These are phyloP conservation scores for Fraxinus velutina DNA, from an alignment of 305 asterid genomes.

Conservation along the genomic window DNA sequence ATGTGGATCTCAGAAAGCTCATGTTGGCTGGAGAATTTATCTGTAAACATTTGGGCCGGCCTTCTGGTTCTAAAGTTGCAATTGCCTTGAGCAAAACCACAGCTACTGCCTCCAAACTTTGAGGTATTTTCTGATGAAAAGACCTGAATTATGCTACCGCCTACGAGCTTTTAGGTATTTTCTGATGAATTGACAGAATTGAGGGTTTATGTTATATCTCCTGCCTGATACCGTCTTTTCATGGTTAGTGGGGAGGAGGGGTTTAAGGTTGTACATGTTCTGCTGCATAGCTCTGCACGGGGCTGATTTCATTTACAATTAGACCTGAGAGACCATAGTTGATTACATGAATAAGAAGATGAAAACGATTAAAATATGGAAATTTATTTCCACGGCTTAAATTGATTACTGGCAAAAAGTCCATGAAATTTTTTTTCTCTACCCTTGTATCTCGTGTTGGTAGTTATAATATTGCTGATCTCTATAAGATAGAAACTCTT, in stretches of 20 bases:
- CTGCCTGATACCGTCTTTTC: not conserved
- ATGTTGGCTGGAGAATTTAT: constrained; percentile 76
- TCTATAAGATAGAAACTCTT: not conserved
- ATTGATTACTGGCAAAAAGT: not conserved
- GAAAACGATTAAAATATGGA: not conserved
- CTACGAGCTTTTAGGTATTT: constrained; percentile 50
- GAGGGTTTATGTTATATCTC: not conserved
- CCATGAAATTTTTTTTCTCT: not conserved
- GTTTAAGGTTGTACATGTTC: not conserved
- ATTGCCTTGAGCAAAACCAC: constrained; percentile 53
- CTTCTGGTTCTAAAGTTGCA: constrained; percentile 74
- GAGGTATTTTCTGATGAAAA: constrained; percentile 18
- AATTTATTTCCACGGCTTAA: not conserved
- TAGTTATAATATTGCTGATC: not conserved
- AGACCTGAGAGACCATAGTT: not conserved
- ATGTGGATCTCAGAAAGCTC: constrained; percentile 65
- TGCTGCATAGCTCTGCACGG: not conserved
- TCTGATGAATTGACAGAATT: not conserved
- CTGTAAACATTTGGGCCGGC: constrained; percentile 59
- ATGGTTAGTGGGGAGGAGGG: not conserved
- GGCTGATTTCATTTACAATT: not conserved
- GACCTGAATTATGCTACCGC: constrained; percentile 24
- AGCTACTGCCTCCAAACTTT: constrained; percentile 60
- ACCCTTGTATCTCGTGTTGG: not conserved
- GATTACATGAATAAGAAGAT: not conserved